Evolutionary conservation across 2,329 filamentous ascomycete genomes (phyloP).

Genomic region (Fusarium foetens): DNA sequence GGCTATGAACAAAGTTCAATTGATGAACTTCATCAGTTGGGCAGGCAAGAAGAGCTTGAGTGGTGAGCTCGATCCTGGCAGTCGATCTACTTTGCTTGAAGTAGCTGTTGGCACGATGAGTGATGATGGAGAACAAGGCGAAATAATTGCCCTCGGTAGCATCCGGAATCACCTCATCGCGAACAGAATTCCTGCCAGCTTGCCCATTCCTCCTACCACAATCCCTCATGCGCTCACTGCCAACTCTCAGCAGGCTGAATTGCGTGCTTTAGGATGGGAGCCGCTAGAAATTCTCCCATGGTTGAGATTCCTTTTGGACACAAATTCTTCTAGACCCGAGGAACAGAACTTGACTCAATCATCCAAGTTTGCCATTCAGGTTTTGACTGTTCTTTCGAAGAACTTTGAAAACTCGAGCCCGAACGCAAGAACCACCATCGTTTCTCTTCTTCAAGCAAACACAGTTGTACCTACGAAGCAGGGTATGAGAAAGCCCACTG

Average conservation of each 20-base stretch:
- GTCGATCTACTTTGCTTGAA: slow-evolving; percentile 76
- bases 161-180: slow-evolving; percentile 80
- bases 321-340: slow-evolving; percentile 66
- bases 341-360: slow-evolving; percentile 77
- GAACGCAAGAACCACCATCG: slow-evolving; percentile 72
- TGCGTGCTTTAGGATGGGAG: slow-evolving; percentile 87
- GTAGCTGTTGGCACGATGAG: slow-evolving; percentile 80
- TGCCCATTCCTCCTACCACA: slow-evolving; percentile 83
- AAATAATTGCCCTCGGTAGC: slow-evolving; percentile 79
- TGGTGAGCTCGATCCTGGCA: slow-evolving; percentile 77
- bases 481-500: slow-evolving; percentile 85
- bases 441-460: slow-evolving; percentile 71
- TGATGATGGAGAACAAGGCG: slow-evolving; percentile 69
- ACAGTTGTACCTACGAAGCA: slow-evolving; percentile 89
- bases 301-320: slow-evolving; percentile 82
- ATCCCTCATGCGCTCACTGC: slow-evolving; percentile 88
- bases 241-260: slow-evolving; percentile 70
- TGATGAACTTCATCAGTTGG: slow-evolving; percentile 88
- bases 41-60: slow-evolving; percentile 75
- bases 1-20: slow-evolving; percentile 80
- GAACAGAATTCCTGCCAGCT: slow-evolving; percentile 80
- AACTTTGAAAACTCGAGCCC: slow-evolving; percentile 85
- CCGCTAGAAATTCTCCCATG: slow-evolving; percentile 87
- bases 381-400: slow-evolving; percentile 85
- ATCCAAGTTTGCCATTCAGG: slow-evolving; percentile 77